Conservation (phyloP, 768 basidiomycete species). For the Sarcodon sp. region DNA sequence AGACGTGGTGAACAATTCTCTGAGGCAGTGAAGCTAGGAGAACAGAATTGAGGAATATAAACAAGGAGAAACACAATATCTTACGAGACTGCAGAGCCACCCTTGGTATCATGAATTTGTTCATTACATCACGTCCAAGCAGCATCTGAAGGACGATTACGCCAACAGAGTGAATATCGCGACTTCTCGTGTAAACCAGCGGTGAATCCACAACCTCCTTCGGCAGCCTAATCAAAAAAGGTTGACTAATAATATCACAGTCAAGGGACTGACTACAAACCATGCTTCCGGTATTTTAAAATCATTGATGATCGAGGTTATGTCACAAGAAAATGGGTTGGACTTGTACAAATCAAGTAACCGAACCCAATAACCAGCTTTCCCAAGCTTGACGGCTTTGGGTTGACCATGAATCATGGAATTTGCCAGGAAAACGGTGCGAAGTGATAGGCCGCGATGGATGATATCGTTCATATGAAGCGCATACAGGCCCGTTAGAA, state of each 20-base stretch:
- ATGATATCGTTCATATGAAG: constrained; percentile 54
- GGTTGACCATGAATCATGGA: constrained; percentile 23
- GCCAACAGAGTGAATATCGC: constrained; percentile 78
- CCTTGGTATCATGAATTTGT: constrained; percentile 37
- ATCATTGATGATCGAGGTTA: constrained; percentile 12
- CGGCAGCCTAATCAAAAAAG: constrained; percentile 38
- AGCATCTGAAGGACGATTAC: constrained; percentile 80
- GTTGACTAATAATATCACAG: constrained; percentile 1
- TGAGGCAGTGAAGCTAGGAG: constrained; percentile 39
- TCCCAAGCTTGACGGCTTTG: constrained; percentile 64
- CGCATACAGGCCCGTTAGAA: constrained; percentile 55
- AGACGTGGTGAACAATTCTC: constrained; percentile 33
- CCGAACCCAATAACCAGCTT: constrained; percentile 56
- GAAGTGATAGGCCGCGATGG: constrained; percentile 41
- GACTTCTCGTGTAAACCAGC: constrained; percentile 59
- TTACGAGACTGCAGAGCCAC: constrained; percentile 44
- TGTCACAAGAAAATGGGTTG: constrained; percentile 51
- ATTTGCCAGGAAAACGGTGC: background rate
- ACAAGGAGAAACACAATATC: constrained; percentile 9
- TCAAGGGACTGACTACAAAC: constrained; percentile 22
- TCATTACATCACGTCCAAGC: constrained; percentile 56
- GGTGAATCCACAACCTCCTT: constrained; percentile 72
- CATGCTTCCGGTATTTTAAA: constrained; percentile 27
- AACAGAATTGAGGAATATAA: background rate
- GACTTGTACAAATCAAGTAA: constrained; percentile 77